Evolutionary conservation across 73 alveolate genomes (phyloP).

Genomic region (Tetrahymena malaccensis): DNA sequence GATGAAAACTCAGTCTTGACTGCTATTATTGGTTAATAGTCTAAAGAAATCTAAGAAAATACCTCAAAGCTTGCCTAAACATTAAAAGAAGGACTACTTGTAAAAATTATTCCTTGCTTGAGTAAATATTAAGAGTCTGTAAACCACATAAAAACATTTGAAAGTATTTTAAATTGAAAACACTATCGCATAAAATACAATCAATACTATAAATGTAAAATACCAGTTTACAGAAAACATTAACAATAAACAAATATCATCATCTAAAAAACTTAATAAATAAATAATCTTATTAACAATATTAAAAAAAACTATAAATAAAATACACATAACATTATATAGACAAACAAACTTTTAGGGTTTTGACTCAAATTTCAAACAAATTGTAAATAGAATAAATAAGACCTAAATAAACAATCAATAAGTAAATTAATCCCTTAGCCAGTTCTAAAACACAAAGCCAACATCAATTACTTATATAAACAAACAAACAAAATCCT

Average conservation of each 20-base stretch:
- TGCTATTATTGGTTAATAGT: background rate
- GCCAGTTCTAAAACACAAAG: background rate
- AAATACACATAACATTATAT: too few relatives aligned
- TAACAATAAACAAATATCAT: too few relatives aligned
- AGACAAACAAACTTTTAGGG: background rate
- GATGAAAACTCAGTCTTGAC: background rate
- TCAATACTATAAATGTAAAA: background rate
- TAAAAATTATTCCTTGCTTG: background rate
- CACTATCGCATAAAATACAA: background rate
- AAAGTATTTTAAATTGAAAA: background rate
- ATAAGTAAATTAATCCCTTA: too few relatives aligned
- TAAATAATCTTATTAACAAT: background rate
- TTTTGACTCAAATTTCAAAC: too few relatives aligned
- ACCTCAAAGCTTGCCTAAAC: background rate
- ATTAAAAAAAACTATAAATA: background rate
- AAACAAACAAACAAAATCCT: too few relatives aligned
- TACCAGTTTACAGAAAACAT: background rate
- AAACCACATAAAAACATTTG: background rate
- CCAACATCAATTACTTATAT: too few relatives aligned
- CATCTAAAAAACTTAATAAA: background rate
- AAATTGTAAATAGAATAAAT: too few relatives aligned
- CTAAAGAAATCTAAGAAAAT: background rate
- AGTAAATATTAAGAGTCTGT: background rate
- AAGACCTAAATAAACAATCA: too few relatives aligned
- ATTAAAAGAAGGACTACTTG: background rate